phyloP scores from a whole-genome alignment of 345 rosid genomes.

The Eucalyptus cladocalyx region DNA sequence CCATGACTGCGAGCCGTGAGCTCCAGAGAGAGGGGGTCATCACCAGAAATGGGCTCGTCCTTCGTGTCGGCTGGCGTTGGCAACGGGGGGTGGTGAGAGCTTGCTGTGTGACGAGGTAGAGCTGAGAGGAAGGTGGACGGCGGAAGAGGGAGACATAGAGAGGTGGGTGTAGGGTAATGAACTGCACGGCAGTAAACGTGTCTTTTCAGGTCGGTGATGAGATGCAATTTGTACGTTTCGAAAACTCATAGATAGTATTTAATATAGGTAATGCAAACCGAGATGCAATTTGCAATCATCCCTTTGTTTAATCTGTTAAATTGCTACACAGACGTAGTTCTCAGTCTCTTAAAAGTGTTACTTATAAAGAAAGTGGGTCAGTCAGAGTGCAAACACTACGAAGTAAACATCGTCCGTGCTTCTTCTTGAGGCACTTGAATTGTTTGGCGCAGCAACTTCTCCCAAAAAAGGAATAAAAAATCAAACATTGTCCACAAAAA shows the following conservation, averaged over 20 bases:
- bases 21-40: not conserved
- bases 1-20: not conserved
- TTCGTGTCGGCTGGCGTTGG: not conserved
- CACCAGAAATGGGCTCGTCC: not conserved
- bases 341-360: not conserved
- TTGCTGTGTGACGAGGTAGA: not conserved
- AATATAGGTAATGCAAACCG: not conserved
- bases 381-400: not conserved
- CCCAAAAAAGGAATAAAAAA: not conserved
- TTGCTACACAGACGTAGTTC: not conserved
- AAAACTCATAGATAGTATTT: not conserved
- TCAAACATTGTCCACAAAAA: not conserved
- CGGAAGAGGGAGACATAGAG: not conserved
- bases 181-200: not conserved
- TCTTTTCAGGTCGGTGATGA: not conserved
- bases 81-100: not conserved
- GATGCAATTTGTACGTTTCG: not conserved
- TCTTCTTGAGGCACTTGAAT: not conserved
- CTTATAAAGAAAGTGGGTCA: not conserved
- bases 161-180: not conserved
- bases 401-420: not conserved
- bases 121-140: not conserved
- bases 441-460: not conserved
- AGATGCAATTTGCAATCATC: not conserved
- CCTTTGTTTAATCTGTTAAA: not conserved